Conservation (phyloP, 2,329 filamentous ascomycete species). For the Dothideomycetes sp. region DNA sequence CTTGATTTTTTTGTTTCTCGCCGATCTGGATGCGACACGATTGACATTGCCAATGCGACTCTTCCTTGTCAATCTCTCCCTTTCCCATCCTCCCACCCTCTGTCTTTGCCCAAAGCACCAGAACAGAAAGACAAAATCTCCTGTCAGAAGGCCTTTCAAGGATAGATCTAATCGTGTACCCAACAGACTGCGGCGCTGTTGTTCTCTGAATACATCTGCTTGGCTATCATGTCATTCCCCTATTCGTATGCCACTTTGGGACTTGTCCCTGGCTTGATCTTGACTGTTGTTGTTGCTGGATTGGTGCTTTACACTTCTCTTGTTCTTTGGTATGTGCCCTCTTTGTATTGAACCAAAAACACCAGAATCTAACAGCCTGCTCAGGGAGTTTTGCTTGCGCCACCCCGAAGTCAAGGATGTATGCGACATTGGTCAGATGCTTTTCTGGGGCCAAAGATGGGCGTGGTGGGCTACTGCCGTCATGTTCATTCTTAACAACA, state of each 20-base stretch:
- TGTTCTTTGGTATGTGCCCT: conserved; percentile 45
- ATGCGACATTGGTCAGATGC: conserved; percentile 89
- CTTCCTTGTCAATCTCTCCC: not conserved
- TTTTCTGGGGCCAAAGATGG: conserved; percentile 78
- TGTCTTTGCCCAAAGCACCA: not conserved
- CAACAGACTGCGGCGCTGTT: conserved; percentile 70
- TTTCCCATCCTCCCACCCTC: not conserved
- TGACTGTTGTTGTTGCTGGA: conserved; percentile 68
- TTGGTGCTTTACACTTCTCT: conserved; percentile 78
- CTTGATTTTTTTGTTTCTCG: not conserved
- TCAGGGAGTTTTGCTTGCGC: conserved; percentile 78
- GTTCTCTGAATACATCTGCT: conserved; percentile 91
- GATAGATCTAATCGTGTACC: conserved; percentile 8
- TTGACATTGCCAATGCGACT: conserved; percentile 5
- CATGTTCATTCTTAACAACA: conserved; percentile 93
- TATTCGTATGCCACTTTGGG: conserved; percentile 86
- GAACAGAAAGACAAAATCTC: not conserved
- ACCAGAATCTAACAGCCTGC: not conserved
- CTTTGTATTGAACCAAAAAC: conserved; percentile 12
- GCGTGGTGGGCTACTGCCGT: conserved; percentile 59
- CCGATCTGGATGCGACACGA: conserved; percentile 4
- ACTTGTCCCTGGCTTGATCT: conserved; percentile 73
- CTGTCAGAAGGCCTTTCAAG: not conserved
- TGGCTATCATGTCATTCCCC: conserved; percentile 91
- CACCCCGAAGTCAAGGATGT: conserved; percentile 89